phyloP scores from a whole-genome alignment of 495 filamentous ascomycete genomes.

The Penicillium flavigenum region DNA sequence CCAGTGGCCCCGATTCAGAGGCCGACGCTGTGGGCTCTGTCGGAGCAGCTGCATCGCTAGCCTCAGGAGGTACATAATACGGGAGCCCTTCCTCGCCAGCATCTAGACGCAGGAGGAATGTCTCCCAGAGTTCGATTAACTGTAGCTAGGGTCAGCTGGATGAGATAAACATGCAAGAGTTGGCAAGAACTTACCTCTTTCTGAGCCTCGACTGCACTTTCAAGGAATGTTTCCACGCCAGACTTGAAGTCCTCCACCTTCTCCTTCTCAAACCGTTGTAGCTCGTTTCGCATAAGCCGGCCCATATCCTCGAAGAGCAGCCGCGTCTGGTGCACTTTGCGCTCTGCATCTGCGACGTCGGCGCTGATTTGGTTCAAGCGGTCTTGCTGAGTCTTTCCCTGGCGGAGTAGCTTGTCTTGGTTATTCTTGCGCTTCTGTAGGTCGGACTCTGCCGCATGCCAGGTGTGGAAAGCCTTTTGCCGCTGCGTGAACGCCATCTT shows the following conservation, averaged over 20 bases:
- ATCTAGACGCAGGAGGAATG: constrained; percentile 92
- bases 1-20: constrained; percentile 28
- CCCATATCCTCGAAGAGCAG: constrained; percentile 98
- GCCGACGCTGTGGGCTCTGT: constrained; percentile 26
- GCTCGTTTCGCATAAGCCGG: constrained; percentile 80
- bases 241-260: constrained; percentile 99
- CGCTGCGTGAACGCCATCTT: constrained; percentile 90
- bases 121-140: constrained; percentile 99
- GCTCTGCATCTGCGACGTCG: constrained; percentile 89
- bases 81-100: constrained; percentile 84
- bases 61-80: constrained; percentile 61
- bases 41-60: constrained; percentile 17
- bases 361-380: constrained; percentile 85
- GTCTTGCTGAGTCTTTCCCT: constrained; percentile 94
- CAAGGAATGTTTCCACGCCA: constrained; percentile 94
- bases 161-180: not conserved
- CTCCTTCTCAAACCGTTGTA: constrained; percentile 93
- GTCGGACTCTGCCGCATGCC: constrained; percentile 86
- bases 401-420: constrained; percentile 88
- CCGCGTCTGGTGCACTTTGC: constrained; percentile 86
- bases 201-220: constrained; percentile 94
- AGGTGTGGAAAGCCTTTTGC: constrained; percentile 91
- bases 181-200: constrained; percentile 72
- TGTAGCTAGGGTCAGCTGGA: constrained; percentile 39
- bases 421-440: constrained; percentile 78